Percentiles rank a stretch among this genome's conserved stretches.
Conservation (phyloP, 768 basidiomycete species). For the Suillus subaureus region DNA sequence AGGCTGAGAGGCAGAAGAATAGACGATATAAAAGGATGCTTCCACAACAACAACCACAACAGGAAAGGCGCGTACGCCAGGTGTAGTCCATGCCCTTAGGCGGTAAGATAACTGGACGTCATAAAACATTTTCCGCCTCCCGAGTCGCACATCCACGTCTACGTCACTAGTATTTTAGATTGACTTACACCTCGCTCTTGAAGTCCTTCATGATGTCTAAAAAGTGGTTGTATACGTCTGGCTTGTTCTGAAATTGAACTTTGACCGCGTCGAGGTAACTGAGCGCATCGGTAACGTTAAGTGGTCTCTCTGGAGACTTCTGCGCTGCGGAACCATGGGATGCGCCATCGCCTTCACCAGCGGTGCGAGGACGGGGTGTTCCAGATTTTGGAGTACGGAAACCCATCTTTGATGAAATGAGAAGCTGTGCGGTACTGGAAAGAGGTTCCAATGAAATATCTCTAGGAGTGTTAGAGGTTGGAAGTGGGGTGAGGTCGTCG, state of each 20-base stretch:
- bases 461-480: neutral
- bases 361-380: slow-evolving; percentile 44
- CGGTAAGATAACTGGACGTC: slow-evolving; percentile 6
- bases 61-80: slow-evolving; percentile 1
- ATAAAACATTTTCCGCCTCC: slow-evolving; percentile 3
- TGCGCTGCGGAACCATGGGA: slow-evolving; percentile 27
- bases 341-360: slow-evolving; percentile 24
- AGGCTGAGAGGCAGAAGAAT: slow-evolving; percentile 14
- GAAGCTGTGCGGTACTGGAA: slow-evolving; percentile 1
- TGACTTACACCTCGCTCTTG: slow-evolving; percentile 87
- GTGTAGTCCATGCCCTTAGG: slow-evolving; percentile 2
- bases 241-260: slow-evolving; percentile 84
- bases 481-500: slow-evolving; percentile 8
- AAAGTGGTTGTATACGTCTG: slow-evolving; percentile 93
- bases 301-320: slow-evolving; percentile 55
- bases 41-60: neutral
- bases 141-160: neutral
- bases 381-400: slow-evolving; percentile 33
- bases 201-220: slow-evolving; percentile 99
- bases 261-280: slow-evolving; percentile 95
- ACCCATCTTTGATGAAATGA: slow-evolving; percentile 12
- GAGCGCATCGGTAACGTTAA: slow-evolving; percentile 93
- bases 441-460: slow-evolving; percentile 5
- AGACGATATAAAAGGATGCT: slow-evolving; percentile 13
- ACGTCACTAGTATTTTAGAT: neutral